Evolutionary conservation across 2,329 filamentous ascomycete species (phyloP).

Genomic region (Lasiodiplodia citricola): DNA sequence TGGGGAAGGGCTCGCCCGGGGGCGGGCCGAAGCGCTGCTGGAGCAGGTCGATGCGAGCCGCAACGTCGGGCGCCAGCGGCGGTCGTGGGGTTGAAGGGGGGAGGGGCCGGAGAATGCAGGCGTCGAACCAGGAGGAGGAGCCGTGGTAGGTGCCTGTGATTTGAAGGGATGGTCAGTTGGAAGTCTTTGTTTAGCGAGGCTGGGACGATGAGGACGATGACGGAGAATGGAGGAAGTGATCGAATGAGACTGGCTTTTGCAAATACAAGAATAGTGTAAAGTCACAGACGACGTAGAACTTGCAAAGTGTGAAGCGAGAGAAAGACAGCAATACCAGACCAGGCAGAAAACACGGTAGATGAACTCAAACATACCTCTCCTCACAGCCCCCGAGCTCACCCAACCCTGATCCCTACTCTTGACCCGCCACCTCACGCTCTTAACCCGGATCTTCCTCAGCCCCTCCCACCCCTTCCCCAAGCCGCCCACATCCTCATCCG

Average conservation of each 20-base stretch:
- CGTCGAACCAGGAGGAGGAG: conserved; percentile 40
- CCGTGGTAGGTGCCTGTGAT: conserved; percentile 34
- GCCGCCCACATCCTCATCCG: background rate
- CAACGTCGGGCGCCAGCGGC: conserved; percentile 23
- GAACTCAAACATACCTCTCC: background rate
- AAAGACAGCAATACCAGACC: background rate
- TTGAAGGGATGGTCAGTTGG: too few relatives aligned
- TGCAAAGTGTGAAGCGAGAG: background rate
- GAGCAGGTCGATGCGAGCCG: conserved; percentile 9
- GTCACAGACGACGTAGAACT: background rate
- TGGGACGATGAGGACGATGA: background rate
- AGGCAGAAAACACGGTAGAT: background rate
- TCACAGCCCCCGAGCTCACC: conserved; percentile 30
- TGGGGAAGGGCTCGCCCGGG: conserved; percentile 31
- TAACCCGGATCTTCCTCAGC: conserved; percentile 1
- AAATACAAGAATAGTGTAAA: background rate
- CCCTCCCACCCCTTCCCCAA: conserved; percentile 3
- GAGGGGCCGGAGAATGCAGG: conserved; percentile 38
- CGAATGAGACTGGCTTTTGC: background rate
- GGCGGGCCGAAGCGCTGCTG: conserved; percentile 23
- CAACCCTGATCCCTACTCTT: conserved; percentile 40
- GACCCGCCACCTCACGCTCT: conserved; percentile 31
- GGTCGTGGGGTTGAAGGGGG: conserved; percentile 27
- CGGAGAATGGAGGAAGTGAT: background rate
- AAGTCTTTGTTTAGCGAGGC: background rate